Base-by-base conservation (phyloP, 257 asterid genomes). In the Scutellaria barbata region DNA sequence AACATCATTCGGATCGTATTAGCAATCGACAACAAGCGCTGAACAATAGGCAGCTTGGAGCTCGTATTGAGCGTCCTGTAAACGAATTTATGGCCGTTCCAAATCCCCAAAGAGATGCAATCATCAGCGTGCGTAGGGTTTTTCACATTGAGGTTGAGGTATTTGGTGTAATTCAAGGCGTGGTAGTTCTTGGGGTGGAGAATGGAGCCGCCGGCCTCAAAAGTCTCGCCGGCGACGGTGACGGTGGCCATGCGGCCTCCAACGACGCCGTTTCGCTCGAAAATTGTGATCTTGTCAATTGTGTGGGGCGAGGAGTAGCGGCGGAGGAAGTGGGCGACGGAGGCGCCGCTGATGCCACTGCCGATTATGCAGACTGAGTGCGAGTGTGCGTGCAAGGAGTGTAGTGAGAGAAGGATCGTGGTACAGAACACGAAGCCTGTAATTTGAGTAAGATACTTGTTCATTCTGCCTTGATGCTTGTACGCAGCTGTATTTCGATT, bases 191-290 rank as follows among this genome's bases (percentile, higher is more conserved):
- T 92, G 13, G 99, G 97, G 52, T 95, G 99, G 56, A 95, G 89
- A 81, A 95, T 84, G 47, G 98, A 92, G 14, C 81, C 99, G 37
- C 99, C 99, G 40, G 99, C 95, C 81, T 95, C 99, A 74, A 95
- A 95, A 18, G 90, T 89, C 41, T 92, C 93, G 25, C 93, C 93
- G 74, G 81, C 80, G 63, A 92, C 63, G 10, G 95, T 82, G 66
- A 95, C 88, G 22, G 98, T 89, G 30, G 99, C 99, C 94, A 87
- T 89, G 10, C 99, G 96, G 20, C 98, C 98, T 45, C 99, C 99
- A 10, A 89, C 94, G 71, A 77, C 55, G 71, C 75, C 78, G 63
- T 85, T 75, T 5, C 95, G 83, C 80, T 95, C 99, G 79, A 92
- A 92, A 41, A 95, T 69, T 46, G 78, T 63, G 79, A 95, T 84